These are phyloP conservation scores for Arachis monticola DNA, from an alignment of 331 rosid species.

Conservation along the genomic window DNA sequence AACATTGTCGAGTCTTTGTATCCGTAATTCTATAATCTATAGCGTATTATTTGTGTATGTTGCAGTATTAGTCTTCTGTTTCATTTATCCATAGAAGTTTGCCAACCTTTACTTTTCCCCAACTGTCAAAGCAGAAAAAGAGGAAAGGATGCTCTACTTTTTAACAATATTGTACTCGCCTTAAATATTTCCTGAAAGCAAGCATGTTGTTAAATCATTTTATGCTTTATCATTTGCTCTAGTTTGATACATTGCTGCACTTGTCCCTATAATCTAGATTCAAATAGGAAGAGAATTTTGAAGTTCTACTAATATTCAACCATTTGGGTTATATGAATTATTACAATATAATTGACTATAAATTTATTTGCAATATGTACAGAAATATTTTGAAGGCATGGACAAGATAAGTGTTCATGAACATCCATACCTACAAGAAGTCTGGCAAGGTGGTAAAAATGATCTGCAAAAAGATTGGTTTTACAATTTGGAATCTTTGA, in stretches of 20 bases:
- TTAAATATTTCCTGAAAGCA: too few species aligned
- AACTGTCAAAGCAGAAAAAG: too few species aligned
- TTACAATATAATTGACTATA: neutral
- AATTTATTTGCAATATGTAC: neutral
- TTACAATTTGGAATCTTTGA: constrained; percentile 16
- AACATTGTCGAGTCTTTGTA: too few species aligned
- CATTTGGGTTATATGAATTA: neutral
- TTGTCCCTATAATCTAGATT: neutral
- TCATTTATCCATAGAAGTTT: too few species aligned
- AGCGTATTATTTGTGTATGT: too few species aligned
- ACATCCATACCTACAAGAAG: neutral
- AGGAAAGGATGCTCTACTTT: too few species aligned
- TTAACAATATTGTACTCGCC: too few species aligned
- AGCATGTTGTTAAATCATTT: too few species aligned
- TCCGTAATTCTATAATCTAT: neutral
- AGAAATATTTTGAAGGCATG: constrained; percentile 1
- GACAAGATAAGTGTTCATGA: neutral
- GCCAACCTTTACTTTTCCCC: neutral
- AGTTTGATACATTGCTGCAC: neutral
- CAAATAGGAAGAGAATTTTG: too few species aligned
- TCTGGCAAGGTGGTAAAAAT: neutral
- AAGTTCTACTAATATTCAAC: neutral
- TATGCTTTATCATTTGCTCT: neutral
- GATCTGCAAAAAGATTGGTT: neutral
- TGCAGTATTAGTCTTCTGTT: too few species aligned